These are phyloP conservation scores for Orbilia javanica DNA, from an alignment of 2,329 filamentous ascomycete species.

Conservation along the genomic window DNA sequence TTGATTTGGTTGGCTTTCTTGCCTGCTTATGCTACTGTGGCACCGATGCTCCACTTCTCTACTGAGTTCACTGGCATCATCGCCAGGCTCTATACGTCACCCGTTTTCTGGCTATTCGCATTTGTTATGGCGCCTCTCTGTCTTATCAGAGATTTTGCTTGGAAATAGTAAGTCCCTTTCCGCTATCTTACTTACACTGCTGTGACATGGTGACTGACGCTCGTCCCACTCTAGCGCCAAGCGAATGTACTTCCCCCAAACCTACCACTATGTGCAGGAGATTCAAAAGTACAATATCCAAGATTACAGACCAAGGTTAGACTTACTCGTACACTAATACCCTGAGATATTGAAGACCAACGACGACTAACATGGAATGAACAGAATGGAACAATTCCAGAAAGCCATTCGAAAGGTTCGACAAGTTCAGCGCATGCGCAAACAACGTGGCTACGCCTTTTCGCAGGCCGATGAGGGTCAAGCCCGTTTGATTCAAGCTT, in stretches of 20 bases:
- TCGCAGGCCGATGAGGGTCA: conserved; percentile 97
- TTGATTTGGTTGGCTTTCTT: conserved; percentile 91
- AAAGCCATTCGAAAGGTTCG: conserved; percentile 98
- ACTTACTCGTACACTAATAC: conserved; percentile 58
- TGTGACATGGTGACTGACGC: conserved; percentile 58
- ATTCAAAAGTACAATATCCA: conserved; percentile 99
- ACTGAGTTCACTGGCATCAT: conserved; percentile 87
- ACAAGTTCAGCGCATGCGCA: conserved; percentile 98
- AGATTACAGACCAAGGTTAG: conserved; percentile 92
- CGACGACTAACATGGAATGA: conserved; percentile 36
- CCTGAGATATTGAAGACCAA: neutral
- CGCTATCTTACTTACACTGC: conserved; percentile 1
- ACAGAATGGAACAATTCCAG: conserved; percentile 98
- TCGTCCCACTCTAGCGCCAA: conserved; percentile 71
- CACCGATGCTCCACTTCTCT: conserved; percentile 84
- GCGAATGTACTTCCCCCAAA: conserved; percentile 95
- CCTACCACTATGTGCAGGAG: conserved; percentile 98
- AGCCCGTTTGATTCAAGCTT: conserved; percentile 93
- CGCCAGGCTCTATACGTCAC: conserved; percentile 81
- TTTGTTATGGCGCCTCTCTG: conserved; percentile 83
- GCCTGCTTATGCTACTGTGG: conserved; percentile 86
- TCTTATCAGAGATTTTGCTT: conserved; percentile 87
- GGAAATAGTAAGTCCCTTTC: conserved; percentile 79
- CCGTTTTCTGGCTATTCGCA: conserved; percentile 92
- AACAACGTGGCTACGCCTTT: conserved; percentile 98